phyloP scores from a whole-genome alignment of 1,139 yeast species.

The Candida pseudocylindracea region DNA sequence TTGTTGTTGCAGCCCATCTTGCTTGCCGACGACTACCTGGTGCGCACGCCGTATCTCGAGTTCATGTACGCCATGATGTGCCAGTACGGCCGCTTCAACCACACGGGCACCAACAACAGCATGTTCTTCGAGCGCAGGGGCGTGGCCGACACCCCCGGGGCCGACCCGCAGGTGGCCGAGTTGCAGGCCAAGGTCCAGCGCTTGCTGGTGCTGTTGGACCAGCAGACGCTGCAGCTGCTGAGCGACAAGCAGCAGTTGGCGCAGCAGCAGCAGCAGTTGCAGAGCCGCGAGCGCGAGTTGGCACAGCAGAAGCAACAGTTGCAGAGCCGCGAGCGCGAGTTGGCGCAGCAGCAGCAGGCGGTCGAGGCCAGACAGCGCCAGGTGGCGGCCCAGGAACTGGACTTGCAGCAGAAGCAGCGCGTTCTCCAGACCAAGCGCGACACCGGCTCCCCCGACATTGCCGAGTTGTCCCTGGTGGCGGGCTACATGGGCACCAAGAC shows the following conservation, averaged over 20 bases:
- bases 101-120: conserved; percentile 6
- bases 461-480: too few relatives aligned
- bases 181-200: conserved; percentile 1
- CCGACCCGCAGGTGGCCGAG: conserved; percentile 1
- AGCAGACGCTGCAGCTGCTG: neutral
- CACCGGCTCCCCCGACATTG: too few relatives aligned
- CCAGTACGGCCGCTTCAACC: conserved; percentile 34
- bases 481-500: too few relatives aligned
- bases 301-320: neutral
- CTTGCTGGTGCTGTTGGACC: neutral
- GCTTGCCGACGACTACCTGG: conserved; percentile 65
- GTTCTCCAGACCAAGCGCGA: too few relatives aligned
- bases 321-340: neutral
- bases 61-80: conserved; percentile 64
- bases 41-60: conserved; percentile 79
- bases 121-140: conserved; percentile 12
- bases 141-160: neutral
- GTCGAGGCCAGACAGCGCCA: neutral
- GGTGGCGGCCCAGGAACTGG: neutral
- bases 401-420: too few relatives aligned
- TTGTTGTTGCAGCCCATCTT: conserved; percentile 67
- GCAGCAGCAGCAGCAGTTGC: neutral
- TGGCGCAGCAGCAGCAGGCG: neutral
- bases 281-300: neutral
- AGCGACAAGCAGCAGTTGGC: neutral